Evolutionary conservation across 2,329 filamentous ascomycete species (phyloP), one percentile per base, ranked within the genome.

Genomic region (Penicillium sp.): DNA sequence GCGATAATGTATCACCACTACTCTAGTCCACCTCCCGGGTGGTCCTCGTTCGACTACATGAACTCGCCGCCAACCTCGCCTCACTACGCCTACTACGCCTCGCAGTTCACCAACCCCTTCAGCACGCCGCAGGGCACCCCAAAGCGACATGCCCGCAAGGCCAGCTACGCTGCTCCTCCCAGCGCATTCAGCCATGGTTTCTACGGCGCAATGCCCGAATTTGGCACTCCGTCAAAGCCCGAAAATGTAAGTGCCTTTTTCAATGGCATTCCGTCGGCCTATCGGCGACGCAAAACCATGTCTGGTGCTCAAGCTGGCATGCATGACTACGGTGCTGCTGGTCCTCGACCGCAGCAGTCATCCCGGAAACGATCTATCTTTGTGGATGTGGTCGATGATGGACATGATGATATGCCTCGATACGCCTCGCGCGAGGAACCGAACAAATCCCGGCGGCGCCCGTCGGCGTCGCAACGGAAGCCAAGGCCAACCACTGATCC

Each of bases 211-310:
- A 76, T 76, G 69, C 78, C 78, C 71, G 76, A 83, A 76, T 76
- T 84, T 81, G 75, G 81, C 80, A 76, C 82, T 65, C 79, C 80
- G 78, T 81, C 84, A 73, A 81, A 80, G 75, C 82, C 85, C 77
- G 85, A 88, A 79, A 84, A 86, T 88, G 87, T 89, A 88, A 89
- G 87, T 89, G 83, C 82, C 83, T 84, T 80, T 79, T 76, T 74
- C 73, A 76, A 77, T 74, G 76, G 71, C 67, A 71, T 72, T 69
- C 69, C 60, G 60, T 51, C 60, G 26, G 56, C 72, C 74, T 46
- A 55, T 41, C 74, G 77, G 77, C 82, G 82, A 73, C 79, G 73
- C 69, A 79, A 79, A 73, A 83, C 83, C 71, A 82, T 82, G 74
- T 79, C 79, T 72, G 73, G 71, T 72, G 66, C 70, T 65, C 66